Evolutionary conservation across 306 rosid genomes (phyloP).

Genomic region (Lablab purpureus): DNA sequence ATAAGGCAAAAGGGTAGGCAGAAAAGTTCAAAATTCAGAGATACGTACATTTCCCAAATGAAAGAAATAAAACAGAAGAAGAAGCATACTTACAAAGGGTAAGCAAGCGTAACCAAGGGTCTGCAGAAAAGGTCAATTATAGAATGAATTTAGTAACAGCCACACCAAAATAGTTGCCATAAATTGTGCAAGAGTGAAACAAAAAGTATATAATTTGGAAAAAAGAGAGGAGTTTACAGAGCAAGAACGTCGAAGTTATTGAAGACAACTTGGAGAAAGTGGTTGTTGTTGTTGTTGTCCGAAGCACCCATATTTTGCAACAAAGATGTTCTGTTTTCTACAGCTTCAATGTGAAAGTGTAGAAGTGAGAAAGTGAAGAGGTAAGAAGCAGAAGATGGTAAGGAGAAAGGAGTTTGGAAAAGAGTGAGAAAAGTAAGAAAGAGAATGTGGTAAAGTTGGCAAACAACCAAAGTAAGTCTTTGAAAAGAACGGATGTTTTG

Average conservation of each 20-base stretch:
- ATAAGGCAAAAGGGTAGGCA: neutral
- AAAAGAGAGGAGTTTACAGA: constrained; percentile 54
- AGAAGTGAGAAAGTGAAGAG: neutral
- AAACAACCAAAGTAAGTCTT: neutral
- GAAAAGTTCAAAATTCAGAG: neutral
- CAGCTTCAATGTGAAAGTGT: neutral
- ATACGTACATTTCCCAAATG: neutral
- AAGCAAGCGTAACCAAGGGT: constrained; percentile 84
- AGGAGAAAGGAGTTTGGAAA: constrained; percentile 9
- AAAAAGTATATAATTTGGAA: neutral
- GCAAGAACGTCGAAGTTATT: constrained; percentile 92
- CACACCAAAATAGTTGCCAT: neutral
- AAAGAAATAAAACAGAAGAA: neutral
- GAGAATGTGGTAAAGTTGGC: constrained; percentile 39
- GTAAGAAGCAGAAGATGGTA: neutral
- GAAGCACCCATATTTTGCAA: constrained; percentile 62
- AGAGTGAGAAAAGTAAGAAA: constrained; percentile 28
- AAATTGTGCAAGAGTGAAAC: neutral
- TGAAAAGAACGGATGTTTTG: neutral
- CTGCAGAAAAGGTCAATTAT: constrained; percentile 51
- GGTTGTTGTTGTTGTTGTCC: constrained; percentile 36
- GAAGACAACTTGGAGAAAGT: constrained; percentile 74
- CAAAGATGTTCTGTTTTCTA: constrained; percentile 1
- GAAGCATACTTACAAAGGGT: constrained; percentile 76
- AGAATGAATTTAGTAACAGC: neutral